Evolutionary conservation across 2,329 filamentous ascomycete species (phyloP).

Genomic region (Sporothrix phasma): DNA sequence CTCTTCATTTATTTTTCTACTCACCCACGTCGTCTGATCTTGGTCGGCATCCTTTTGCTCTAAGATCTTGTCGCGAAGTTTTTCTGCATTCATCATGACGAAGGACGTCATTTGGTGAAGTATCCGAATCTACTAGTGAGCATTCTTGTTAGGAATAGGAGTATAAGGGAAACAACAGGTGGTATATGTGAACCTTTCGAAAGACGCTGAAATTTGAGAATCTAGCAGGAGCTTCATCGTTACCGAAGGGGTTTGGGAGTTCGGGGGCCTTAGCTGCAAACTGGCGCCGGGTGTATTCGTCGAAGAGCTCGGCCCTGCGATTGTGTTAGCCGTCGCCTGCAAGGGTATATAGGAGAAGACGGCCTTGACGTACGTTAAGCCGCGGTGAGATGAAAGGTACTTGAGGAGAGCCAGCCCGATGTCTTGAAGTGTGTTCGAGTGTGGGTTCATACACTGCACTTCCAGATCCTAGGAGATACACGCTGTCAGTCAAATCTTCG

Average conservation of each 20-base stretch:
- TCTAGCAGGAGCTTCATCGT: conserved; percentile 57
- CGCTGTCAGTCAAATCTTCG: not conserved
- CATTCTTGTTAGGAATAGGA: not conserved
- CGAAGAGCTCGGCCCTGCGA: conserved; percentile 70
- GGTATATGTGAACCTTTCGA: conserved; percentile 53
- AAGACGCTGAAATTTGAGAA: conserved; percentile 78
- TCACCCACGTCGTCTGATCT: conserved; percentile 77
- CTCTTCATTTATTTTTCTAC: conserved; percentile 25
- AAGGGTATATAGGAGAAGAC: not conserved
- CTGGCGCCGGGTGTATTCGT: conserved; percentile 85
- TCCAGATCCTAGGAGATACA: conserved; percentile 63
- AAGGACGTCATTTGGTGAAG: conserved; percentile 84
- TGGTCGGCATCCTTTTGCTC: conserved; percentile 75
- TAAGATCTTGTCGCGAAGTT: conserved; percentile 75
- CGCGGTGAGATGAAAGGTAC: conserved; percentile 86
- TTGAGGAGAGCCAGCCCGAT: conserved; percentile 84
- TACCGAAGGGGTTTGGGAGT: conserved; percentile 70
- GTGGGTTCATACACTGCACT: conserved; percentile 72
- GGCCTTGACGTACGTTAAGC: conserved; percentile 59
- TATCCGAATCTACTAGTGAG: conserved; percentile 63
- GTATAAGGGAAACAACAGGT: too few species aligned
- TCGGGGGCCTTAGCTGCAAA: conserved; percentile 71
- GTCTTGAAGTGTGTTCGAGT: conserved; percentile 63
- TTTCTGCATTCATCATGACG: conserved; percentile 78
- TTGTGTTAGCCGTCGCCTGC: not conserved